Conservation (phyloP, 768 basidiomycete genomes). For the Trametes elegans region DNA sequence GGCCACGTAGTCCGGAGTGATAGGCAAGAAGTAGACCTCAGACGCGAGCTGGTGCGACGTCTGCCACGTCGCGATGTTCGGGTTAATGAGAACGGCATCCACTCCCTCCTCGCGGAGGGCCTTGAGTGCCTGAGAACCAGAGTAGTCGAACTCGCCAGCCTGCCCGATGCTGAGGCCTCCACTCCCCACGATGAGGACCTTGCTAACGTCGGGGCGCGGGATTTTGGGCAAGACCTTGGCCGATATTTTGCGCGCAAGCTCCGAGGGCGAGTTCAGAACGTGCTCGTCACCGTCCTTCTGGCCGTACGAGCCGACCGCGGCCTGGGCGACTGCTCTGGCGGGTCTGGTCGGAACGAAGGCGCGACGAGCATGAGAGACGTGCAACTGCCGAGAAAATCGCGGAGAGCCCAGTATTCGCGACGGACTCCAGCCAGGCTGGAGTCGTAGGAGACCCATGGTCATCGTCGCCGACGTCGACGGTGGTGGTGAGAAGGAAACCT, state of each 20-base stretch:
- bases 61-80: constrained; percentile 99
- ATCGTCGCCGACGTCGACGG: constrained; percentile 16
- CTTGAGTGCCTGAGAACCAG: constrained; percentile 97
- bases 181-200: constrained; percentile 93
- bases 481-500: constrained; percentile 12
- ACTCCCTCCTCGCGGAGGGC: constrained; percentile 96
- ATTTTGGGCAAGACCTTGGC: constrained; percentile 93
- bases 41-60: constrained; percentile 96
- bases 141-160: constrained; percentile 99
- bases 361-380: constrained; percentile 40
- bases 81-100: constrained; percentile 93
- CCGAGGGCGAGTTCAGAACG: constrained; percentile 90
- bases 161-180: constrained; percentile 97
- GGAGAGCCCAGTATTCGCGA: constrained; percentile 14
- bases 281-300: constrained; percentile 48
- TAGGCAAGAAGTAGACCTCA: constrained; percentile 96
- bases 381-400: constrained; percentile 39
- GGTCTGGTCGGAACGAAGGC: constrained; percentile 45
- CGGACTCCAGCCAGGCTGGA: constrained; percentile 20
- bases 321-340: constrained; percentile 66
- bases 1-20: constrained; percentile 96
- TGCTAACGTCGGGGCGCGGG: constrained; percentile 87
- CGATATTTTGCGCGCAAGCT: constrained; percentile 89
- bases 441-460: constrained; percentile 24
- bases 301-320: constrained; percentile 68